Evolutionary conservation across 169 alveolate species (phyloP).

Genomic region (Besnoitia besnoiti): DNA sequence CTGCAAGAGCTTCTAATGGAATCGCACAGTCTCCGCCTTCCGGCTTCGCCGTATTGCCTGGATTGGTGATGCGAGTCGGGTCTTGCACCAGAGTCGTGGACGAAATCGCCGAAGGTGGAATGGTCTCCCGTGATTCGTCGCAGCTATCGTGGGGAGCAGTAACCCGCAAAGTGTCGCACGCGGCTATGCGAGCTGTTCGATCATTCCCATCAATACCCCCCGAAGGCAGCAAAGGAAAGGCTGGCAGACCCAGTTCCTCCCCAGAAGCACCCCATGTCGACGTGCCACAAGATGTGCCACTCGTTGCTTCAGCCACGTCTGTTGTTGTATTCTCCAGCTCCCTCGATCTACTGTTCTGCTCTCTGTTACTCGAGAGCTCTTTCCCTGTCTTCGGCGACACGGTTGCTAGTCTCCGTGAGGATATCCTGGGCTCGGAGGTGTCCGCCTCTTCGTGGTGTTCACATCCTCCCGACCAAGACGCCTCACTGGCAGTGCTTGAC

Average conservation of each 20-base stretch:
- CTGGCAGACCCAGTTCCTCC: neutral
- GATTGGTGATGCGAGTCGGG: too few relatives aligned
- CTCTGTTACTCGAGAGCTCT: neutral
- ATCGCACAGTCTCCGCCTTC: too few relatives aligned
- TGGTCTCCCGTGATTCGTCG: neutral
- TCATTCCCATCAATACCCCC: neutral
- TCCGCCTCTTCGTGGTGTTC: neutral
- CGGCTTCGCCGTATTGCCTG: too few relatives aligned
- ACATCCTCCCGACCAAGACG: neutral
- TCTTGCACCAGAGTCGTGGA: too few relatives aligned
- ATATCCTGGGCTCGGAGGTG: neutral
- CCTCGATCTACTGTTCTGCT: constrained; percentile 13
- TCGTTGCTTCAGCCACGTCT: neutral
- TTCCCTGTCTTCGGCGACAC: neutral
- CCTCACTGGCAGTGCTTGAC: neutral
- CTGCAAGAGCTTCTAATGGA: neutral
- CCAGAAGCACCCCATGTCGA: neutral
- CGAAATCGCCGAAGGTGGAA: too few relatives aligned
- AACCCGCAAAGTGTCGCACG: neutral
- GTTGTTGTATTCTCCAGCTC: neutral
- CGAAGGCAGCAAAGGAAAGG: constrained; percentile 24
- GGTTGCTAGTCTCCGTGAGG: neutral
- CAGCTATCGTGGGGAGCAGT: neutral
- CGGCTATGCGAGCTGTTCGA: neutral
- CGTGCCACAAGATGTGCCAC: neutral